Evolutionary conservation across 2,329 filamentous ascomycete species (phyloP), one percentile per base, ranked within the genome.

Genomic region (Aspergillus pseudoterreus): DNA sequence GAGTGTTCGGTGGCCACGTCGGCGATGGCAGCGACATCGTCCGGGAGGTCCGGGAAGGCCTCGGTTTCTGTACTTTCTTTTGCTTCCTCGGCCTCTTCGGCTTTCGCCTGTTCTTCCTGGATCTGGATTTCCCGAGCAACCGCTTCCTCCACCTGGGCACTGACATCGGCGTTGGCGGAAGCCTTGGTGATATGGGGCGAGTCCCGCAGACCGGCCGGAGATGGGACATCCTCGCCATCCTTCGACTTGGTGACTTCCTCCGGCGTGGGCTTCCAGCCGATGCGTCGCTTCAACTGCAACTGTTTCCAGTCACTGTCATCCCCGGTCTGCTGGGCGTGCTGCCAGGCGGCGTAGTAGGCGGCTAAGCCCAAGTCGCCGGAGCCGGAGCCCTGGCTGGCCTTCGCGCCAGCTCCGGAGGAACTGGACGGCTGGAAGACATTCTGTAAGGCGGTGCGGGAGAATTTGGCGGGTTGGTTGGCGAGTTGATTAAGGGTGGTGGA

Each of bases 341-440:
- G 90, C 77, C 94, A 88, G 49, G 90, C 89, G 70, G 94, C 90
- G 64, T 91, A 95, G 74, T 96, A 96, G 63, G 90, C 91, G 56
- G 92, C 91, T 79, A 97, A 68, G 54, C 87, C 88, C 57, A 82
- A 82, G 74, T 87, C 82, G 52, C 68, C 73, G 15, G 66, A 69
- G 57, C 74, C 78, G 39, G 82, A 80, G 51, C 78, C 81, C 61
- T 82, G 78, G 58, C 88, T 85, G 52, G 77, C 70, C 58, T 79
- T 75, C 54, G 80, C 77, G 54, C 79, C 75, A 50, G 73, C 73
- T 50, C 76, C 73, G 21, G 77, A 75, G 32, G 77, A 72, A 58
- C 74, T 78, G 57, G 75, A 82, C 57, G 71, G 71, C 63, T 90
- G 86, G 64, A 94, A 92, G 61, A 86, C 88, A 77, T 82, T 86